Conservation (phyloP, 306 rosid genomes). For the Clitoria ternatea region DNA sequence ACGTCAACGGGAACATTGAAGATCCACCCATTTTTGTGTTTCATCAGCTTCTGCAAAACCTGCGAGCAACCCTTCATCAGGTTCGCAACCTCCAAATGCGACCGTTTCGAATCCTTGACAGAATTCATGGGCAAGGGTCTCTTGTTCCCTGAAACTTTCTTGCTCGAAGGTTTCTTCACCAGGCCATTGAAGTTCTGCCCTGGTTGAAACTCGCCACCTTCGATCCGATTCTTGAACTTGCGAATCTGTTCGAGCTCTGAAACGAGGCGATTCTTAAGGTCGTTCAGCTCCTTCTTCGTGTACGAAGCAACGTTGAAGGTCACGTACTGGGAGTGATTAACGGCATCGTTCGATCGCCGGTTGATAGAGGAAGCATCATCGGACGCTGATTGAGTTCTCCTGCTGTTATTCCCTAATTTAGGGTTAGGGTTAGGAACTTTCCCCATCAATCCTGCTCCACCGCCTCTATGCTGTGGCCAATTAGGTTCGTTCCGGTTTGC, state of each 20-base stretch:
- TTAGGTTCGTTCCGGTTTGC: constrained; percentile 69
- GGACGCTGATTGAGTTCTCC: constrained; percentile 63
- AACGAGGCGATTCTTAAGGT: constrained; percentile 49
- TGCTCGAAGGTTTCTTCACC: constrained; percentile 48
- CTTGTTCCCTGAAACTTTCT: constrained; percentile 60
- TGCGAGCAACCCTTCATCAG: constrained; percentile 63
- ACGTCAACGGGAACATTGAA: constrained; percentile 76
- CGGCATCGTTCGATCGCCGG: constrained; percentile 39
- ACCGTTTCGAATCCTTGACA: constrained; percentile 44
- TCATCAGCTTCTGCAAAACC: constrained; percentile 73
- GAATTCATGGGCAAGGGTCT: constrained; percentile 51
- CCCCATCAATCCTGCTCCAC: constrained; percentile 85
- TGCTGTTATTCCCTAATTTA: constrained; percentile 44
- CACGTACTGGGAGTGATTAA: constrained; percentile 40
- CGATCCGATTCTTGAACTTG: constrained; percentile 51
- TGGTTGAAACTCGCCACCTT: constrained; percentile 39
- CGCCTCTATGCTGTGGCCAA: constrained; percentile 65
- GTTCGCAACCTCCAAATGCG: constrained; percentile 45
- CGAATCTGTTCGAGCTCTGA: constrained; percentile 80
- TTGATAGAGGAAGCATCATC: constrained; percentile 89
- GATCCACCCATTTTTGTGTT: constrained; percentile 69
- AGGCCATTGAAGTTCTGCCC: constrained; percentile 24
- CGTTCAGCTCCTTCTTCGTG: constrained; percentile 63
- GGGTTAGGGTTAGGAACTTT: constrained; percentile 65
- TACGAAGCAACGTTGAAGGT: constrained; percentile 51